Percentiles rank a stretch among this genome's conserved stretches.
These are phyloP conservation scores for Schwanniomyces sp. DNA, from an alignment of 805 yeast genomes.

Conservation along the genomic window DNA sequence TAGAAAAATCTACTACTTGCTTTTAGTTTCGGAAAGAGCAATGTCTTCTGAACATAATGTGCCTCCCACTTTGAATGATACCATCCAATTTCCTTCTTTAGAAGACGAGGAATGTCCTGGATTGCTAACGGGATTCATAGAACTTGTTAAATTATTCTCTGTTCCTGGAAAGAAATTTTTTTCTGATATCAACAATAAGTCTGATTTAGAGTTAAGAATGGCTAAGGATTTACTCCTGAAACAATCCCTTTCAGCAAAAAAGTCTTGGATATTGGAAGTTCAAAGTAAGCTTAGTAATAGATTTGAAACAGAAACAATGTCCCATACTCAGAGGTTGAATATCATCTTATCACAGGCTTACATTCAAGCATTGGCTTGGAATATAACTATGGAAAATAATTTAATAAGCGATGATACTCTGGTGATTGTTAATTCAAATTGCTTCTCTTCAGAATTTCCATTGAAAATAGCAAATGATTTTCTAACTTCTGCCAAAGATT, in stretches of 20 bases:
- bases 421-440: conserved; percentile 14
- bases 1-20: conserved; percentile 35
- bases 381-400: conserved; percentile 27
- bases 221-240: neutral
- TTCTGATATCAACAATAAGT: neutral
- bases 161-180: neutral
- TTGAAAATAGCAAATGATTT: conserved; percentile 30
- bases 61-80: conserved; percentile 38
- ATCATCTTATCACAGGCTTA: conserved; percentile 34
- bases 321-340: conserved; percentile 18
- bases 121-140: conserved; percentile 32
- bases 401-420: conserved; percentile 16
- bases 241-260: neutral
- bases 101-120: conserved; percentile 37
- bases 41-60: conserved; percentile 38
- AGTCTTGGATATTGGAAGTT: neutral
- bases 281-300: neutral
- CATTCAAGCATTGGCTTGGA: conserved; percentile 40
- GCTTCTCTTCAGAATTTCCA: conserved; percentile 28
- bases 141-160: conserved; percentile 32
- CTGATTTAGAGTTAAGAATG: neutral
- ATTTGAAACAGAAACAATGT: neutral
- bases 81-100: conserved; percentile 35
- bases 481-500: conserved; percentile 20
- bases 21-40: conserved; percentile 38